phyloP scores from a whole-genome alignment of 116 monocot genomes.

The Trichopus zeylanicus region DNA sequence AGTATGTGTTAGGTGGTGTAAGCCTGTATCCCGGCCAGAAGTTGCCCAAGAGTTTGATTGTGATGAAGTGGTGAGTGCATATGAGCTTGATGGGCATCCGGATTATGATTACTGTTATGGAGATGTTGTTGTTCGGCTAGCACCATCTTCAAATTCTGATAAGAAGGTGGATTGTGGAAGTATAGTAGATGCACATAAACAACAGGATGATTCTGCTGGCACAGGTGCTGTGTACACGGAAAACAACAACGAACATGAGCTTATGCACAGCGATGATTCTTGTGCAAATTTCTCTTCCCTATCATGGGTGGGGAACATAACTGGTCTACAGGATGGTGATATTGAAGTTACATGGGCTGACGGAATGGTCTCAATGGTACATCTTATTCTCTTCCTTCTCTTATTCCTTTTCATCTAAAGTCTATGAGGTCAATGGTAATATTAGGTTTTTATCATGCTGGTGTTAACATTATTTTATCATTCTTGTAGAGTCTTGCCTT shows the following conservation, averaged over 20 bases:
- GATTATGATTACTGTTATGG: slow-evolving; percentile 96
- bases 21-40: slow-evolving; percentile 50
- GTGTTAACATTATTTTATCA: no score
- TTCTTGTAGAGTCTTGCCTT: no score
- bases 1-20: slow-evolving; percentile 78
- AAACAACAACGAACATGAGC: slow-evolving; percentile 12
- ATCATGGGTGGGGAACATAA: slow-evolving; percentile 93
- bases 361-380: slow-evolving; percentile 78
- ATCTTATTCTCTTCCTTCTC: background rate
- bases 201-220: slow-evolving; percentile 4
- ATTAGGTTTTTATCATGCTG: background rate
- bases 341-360: slow-evolving; percentile 96
- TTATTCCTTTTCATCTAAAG: background rate
- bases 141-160: slow-evolving; percentile 34
- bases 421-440: background rate
- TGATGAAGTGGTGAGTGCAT: slow-evolving; percentile 84
- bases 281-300: slow-evolving; percentile 26
- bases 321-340: slow-evolving; percentile 78
- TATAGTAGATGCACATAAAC: slow-evolving; percentile 10
- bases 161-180: slow-evolving; percentile 13
- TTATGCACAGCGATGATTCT: slow-evolving; percentile 12
- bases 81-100: slow-evolving; percentile 91
- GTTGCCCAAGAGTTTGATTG: slow-evolving; percentile 44
- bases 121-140: slow-evolving; percentile 81
- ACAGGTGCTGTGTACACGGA: slow-evolving; percentile 12